phyloP scores from a whole-genome alignment of 345 rosid genomes.

The Viola odorata region DNA sequence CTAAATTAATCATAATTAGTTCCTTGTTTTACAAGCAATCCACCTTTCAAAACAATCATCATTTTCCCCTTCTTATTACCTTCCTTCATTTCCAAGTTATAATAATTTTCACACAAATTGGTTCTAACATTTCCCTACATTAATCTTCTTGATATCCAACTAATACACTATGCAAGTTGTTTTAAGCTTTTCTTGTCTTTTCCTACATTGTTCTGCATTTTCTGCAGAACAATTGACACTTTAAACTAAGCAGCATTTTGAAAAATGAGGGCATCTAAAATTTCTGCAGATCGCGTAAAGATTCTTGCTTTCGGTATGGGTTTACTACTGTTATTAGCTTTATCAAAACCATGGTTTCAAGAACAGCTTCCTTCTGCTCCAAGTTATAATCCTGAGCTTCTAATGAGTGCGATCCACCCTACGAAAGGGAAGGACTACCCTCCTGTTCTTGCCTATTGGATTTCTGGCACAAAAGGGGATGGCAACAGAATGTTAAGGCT shows the following conservation, averaged over 20 bases:
- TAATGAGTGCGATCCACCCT: constrained; percentile 1
- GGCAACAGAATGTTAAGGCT: constrained; percentile 29
- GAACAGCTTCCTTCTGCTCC: background rate
- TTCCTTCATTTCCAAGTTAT: too few relatives aligned
- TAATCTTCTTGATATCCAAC: too few relatives aligned
- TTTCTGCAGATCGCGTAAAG: constrained; percentile 9
- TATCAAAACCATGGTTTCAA: constrained; percentile 5
- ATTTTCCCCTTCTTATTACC: too few relatives aligned
- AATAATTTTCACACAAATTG: too few relatives aligned
- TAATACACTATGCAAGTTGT: too few relatives aligned
- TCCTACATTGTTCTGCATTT: too few relatives aligned
- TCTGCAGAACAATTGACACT: too few relatives aligned
- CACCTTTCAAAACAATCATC: too few relatives aligned
- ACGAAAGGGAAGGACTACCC: constrained; percentile 22
- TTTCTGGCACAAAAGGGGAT: constrained; percentile 31
- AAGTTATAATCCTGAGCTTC: background rate
- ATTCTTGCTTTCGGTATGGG: constrained; percentile 11
- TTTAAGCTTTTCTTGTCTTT: too few relatives aligned
- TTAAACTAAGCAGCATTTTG: background rate
- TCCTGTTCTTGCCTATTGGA: constrained; percentile 37
- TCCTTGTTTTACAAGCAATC: too few relatives aligned
- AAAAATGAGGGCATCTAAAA: constrained; percentile 13
- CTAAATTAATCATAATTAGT: too few relatives aligned
- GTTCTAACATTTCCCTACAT: too few relatives aligned
- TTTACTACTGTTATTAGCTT: constrained; percentile 4